Conservation (phyloP, 176 grass and related monocot genomes). For the Tuctoria greenei region DNA sequence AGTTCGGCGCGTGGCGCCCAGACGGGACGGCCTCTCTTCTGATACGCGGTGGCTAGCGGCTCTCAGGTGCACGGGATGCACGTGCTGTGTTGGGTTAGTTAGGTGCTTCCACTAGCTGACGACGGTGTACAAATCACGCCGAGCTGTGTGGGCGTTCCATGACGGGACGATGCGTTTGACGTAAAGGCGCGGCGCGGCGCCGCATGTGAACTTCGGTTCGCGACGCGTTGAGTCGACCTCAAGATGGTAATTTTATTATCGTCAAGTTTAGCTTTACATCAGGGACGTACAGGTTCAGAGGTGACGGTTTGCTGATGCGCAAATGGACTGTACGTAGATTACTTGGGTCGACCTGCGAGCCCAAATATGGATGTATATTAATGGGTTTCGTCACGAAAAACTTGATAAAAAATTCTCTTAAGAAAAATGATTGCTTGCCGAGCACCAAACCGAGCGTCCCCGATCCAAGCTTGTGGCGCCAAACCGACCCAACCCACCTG, state of each 20-base stretch:
- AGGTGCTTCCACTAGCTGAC: not conserved
- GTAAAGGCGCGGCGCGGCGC: not conserved
- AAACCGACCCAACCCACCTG: not conserved
- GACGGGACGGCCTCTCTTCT: not conserved
- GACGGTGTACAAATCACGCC: not conserved
- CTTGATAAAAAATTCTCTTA: too few relatives aligned
- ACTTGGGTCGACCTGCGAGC: too few relatives aligned
- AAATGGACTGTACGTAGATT: too few relatives aligned
- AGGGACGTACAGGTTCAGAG: too few relatives aligned
- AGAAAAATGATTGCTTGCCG: not conserved
- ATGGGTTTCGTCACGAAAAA: too few relatives aligned
- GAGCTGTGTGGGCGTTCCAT: not conserved
- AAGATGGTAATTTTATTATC: too few relatives aligned
- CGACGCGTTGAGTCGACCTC: not conserved
- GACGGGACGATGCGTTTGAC: not conserved
- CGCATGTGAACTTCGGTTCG: not conserved
- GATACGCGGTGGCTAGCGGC: too few relatives aligned
- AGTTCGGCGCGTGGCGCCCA: not conserved
- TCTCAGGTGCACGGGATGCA: conserved; percentile 3
- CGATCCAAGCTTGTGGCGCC: not conserved
- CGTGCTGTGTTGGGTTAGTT: not conserved
- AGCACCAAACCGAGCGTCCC: not conserved
- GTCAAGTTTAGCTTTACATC: too few relatives aligned
- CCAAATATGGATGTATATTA: too few relatives aligned
- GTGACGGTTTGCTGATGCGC: too few relatives aligned